Conservation (phyloP, 2,329 filamentous ascomycete species). For the Clarireedia hainanense region DNA sequence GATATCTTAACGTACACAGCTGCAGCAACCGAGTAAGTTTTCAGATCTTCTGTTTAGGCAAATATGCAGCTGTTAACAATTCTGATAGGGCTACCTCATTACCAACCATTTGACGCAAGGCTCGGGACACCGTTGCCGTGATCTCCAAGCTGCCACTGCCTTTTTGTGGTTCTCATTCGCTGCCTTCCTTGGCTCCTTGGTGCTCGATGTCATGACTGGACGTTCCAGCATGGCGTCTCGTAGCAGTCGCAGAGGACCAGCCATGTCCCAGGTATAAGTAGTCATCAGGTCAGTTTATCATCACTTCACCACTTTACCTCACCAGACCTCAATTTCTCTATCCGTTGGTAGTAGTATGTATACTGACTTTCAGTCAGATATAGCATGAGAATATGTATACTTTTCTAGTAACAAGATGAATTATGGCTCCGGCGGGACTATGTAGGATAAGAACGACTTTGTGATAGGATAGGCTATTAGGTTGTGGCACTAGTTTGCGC, state of each 20-base stretch:
- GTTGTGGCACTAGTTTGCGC: too few relatives aligned
- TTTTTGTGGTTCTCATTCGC: slow-evolving; percentile 76
- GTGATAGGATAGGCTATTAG: too few relatives aligned
- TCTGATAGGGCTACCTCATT: slow-evolving; percentile 31
- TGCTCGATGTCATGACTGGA: slow-evolving; percentile 33
- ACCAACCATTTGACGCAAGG: slow-evolving; percentile 51
- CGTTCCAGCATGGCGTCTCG: neutral
- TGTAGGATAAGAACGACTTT: too few relatives aligned
- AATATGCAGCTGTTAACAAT: neutral
- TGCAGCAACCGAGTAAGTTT: slow-evolving; percentile 51
- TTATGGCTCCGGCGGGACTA: too few relatives aligned
- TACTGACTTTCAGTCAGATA: too few relatives aligned
- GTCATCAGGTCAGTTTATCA: slow-evolving; percentile 18
- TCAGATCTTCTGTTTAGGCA: too few relatives aligned
- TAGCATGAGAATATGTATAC: too few relatives aligned
- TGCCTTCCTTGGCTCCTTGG: slow-evolving; percentile 48
- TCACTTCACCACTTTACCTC: slow-evolving; percentile 2
- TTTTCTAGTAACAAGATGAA: too few relatives aligned
- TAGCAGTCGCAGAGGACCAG: slow-evolving; percentile 32
- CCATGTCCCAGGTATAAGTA: slow-evolving; percentile 48
- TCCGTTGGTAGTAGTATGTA: too few relatives aligned
- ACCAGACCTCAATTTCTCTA: too few relatives aligned
- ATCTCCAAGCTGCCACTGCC: slow-evolving; percentile 65
- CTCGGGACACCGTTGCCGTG: slow-evolving; percentile 59
- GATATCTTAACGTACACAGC: slow-evolving; percentile 60